Base-by-base conservation (phyloP, 1,284 basidiomycete genomes). In the Inonotus hispidus region DNA sequence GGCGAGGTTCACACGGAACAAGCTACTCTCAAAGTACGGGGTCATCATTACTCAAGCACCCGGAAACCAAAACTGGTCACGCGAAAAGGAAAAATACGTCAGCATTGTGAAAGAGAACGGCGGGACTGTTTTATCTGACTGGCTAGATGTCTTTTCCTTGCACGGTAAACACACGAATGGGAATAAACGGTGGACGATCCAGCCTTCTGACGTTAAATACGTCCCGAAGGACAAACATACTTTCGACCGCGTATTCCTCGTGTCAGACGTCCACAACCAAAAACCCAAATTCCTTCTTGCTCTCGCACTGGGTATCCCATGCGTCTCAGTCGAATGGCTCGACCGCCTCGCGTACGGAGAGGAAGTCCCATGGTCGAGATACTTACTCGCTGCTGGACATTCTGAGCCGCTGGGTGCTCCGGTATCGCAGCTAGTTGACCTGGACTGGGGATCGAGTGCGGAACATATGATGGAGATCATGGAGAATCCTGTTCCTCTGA, bases 271-370 rank as follows among this genome's bases (percentile, higher is more conserved):
- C 29, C 70, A 77, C 7, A 81, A 79, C 62, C 81, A 84, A 62
- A 94, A 90, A 63, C 80, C 87, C 3, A 95, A 94, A 71, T 92
- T 83, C 68, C 76, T 95, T 56, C 79, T 88, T 4, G 91, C 93
- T 5, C 79, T 96, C 32, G 92, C 90, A 0, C 75, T 93, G 29
- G 93, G 93, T 5, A 85, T 96, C 53, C 94, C 93, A 0, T 93
- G 92, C 67, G 69, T 96, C n/a, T 81, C 81, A 0, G 71, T 79
- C 3, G 73, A 79, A 2, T 95, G 87, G 82, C 67, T 92, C 16
- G 68, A 78, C 10, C 77, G 80, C 25, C 77, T 76, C 32, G 70
- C 45, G 56, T 58, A 39, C 59, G 56, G 71, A 67, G 56, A 66
- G 19, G 62, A 66, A 32, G 65, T 67, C 23, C 79, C 85, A 45